Base-by-base conservation (phyloP, 2,329 filamentous ascomycete species). In the Aphanoascus verrucosus region DNA sequence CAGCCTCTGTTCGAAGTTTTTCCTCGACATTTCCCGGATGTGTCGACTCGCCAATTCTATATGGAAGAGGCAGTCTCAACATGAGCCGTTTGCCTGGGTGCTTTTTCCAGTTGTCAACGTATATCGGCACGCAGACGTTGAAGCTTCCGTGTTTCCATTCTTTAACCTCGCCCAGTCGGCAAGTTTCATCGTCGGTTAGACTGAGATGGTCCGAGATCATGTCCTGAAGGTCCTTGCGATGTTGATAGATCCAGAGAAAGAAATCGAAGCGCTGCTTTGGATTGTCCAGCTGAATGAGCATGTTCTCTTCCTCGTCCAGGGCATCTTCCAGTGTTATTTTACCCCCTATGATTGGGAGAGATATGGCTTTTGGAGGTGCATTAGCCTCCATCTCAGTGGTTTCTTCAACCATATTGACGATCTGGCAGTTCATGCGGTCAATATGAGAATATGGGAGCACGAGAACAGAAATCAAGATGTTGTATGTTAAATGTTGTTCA, bases 81-180 rank as follows among this genome's bases (percentile, higher is more conserved):
- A 50, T 15, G 1, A 56, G 15, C 38, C 46, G 52, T 6, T 46
- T 35, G n/a, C 44, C 49, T 17, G 41, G 44, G 11, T 23, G 37
- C 9, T 34, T 41, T 19, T 20, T 38, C 19, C 48, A 41, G 34
- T 49, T 15, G 17, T 54, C 28, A 31, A 57, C 49, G 19, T 37
- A 54, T n/a, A 56, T 23, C 14, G 46, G 55, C 5, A 70, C 59
- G 53, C 65, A 70, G 40, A 68, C 60, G 54, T 71, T 72, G 56
- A 69, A 71, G 54, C 61, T 64, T 7, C 68, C 68, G 41, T 60
- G 53, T 37, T 63, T 59, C 67, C 56, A 60, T n/a, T 52, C 19
- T 12, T 51, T 28, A 5, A 23, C 28, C 20, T 53, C 55, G 15
- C 43, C 57, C 11, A 57, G 15, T 17, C 42, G 43, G 51, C 55